phyloP scores from a whole-genome alignment of 2,329 filamentous ascomycete genomes.

The Seiridium cupressi region DNA sequence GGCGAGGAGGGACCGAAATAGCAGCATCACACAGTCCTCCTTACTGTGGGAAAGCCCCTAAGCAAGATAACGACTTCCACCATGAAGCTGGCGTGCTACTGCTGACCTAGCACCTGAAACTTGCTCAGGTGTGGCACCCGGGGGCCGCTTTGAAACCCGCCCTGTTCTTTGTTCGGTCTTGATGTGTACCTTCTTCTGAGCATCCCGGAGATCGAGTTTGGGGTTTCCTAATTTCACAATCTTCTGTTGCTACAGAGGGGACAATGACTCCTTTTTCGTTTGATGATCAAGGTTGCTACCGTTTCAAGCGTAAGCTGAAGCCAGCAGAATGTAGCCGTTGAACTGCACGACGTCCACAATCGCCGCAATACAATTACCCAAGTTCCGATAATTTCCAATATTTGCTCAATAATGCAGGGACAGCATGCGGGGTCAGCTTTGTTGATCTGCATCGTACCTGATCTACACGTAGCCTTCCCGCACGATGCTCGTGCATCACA shows the following conservation, averaged over 20 bases:
- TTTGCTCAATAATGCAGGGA: not conserved
- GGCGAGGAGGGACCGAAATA: not conserved
- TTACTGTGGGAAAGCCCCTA: not conserved
- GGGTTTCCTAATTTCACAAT: too few relatives aligned
- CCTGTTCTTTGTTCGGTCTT: not conserved
- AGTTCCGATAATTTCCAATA: not conserved
- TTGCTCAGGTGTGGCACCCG: conserved; percentile 2
- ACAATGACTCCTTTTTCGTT: not conserved
- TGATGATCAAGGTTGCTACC: not conserved
- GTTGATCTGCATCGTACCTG: conserved; percentile 7
- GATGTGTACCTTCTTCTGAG: not conserved
- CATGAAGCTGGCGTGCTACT: not conserved
- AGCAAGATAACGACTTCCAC: not conserved
- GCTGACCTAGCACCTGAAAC: not conserved
- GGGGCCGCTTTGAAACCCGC: conserved; percentile 2
- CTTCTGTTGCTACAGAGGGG: not conserved
- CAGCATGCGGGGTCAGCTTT: not conserved
- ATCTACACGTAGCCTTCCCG: conserved; percentile 11
- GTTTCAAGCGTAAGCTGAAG: not conserved
- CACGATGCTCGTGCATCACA: conserved; percentile 8
- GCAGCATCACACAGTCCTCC: not conserved
- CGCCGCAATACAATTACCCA: too few relatives aligned
- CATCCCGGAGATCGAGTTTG: too few relatives aligned
- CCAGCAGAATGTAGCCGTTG: not conserved
- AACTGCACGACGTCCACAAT: too few relatives aligned